Base-by-base conservation (phyloP, 768 basidiomycete genomes). In the Epithele typhae region DNA sequence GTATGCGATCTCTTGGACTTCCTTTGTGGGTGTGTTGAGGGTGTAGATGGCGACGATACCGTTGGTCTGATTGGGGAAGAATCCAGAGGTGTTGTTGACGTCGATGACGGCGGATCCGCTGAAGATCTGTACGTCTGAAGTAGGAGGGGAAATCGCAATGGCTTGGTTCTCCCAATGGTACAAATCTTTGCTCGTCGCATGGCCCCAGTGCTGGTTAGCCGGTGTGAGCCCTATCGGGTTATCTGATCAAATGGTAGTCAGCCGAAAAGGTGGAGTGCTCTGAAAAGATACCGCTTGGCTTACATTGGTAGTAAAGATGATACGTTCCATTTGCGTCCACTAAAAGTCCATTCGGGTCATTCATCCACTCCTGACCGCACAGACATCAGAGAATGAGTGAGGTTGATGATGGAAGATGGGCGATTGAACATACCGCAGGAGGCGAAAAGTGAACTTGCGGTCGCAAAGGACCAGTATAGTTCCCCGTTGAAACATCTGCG, bases 251-350 rank as follows among this genome's bases (percentile, higher is more conserved):
- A 5, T 2, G n/a, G 15, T 9, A 45, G 22, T 17, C 17, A 4
- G n/a, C n/a, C n/a, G n/a, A n/a, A n/a, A n/a, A n/a, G n/a, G n/a
- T n/a, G n/a, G n/a, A n/a, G n/a, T n/a, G n/a, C n/a, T n/a, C n/a
- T n/a, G n/a, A n/a, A 11, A 12, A 17, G 14, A 30, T 30, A n/a
- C 1, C 4, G 11, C 25, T 15, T 14, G 15, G 15, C 40, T 9
- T 38, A 46, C 50, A 51, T 32, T 51, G 50, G 23, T 51, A 51
- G 40, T 51, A 51, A 15, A 51, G 36, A 38, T 51, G 50, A 24
- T 51, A 51, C 5, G 45, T 51, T 23, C 45, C 50, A 17, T 46
- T 34, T n/a, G 30, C 37, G 22, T 51, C 50, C 17, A 34, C 11
- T 24, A 43, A 43, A 10, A 51, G 27, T 0, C 50, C 50, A 18